Evolutionary conservation across 371 early-diverging fungal genomes (phyloP).

Genomic region (Choanephora cucurbitarum): DNA sequence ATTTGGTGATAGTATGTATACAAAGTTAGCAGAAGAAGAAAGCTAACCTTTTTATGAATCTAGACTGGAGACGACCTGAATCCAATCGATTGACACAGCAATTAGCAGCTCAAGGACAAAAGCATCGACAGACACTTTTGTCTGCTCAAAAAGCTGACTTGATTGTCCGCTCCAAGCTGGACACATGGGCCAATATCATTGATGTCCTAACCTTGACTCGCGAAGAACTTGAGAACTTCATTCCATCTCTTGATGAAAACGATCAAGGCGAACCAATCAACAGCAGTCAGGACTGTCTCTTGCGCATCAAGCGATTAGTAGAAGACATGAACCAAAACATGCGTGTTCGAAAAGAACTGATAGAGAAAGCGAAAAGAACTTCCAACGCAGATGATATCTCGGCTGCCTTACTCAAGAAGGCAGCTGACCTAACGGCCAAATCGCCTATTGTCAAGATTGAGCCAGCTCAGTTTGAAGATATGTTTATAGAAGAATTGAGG

Average conservation of each 20-base stretch:
- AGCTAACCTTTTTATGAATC: no score
- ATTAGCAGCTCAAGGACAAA: slow-evolving; percentile 62
- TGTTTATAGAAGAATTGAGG: slow-evolving; percentile 69
- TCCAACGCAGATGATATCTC: slow-evolving; percentile 78
- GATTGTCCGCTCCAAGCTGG: slow-evolving; percentile 63
- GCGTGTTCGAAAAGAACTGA: slow-evolving; percentile 27
- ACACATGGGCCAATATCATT: slow-evolving; percentile 57
- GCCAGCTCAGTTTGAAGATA: slow-evolving; percentile 78
- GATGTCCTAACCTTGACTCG: slow-evolving; percentile 34
- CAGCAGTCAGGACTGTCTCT: slow-evolving; percentile 3
- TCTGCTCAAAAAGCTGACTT: slow-evolving; percentile 72
- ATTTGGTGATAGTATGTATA: slow-evolving; percentile 41
- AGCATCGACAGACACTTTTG: slow-evolving; percentile 64
- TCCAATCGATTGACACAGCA: slow-evolving; percentile 64
- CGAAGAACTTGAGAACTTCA: slow-evolving; percentile 44
- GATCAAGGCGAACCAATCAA: not conserved
- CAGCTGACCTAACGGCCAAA: slow-evolving; percentile 51
- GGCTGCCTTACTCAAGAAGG: slow-evolving; percentile 46
- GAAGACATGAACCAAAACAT: slow-evolving; percentile 41
- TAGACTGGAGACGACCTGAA: slow-evolving; percentile 63
- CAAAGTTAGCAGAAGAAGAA: not conserved
- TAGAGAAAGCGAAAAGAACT: slow-evolving; percentile 32
- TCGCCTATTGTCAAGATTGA: slow-evolving; percentile 73
- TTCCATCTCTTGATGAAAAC: slow-evolving; percentile 13
- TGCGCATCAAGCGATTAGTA: slow-evolving; percentile 21